These are phyloP conservation scores for Neopestalotiopsis clavispora DNA, from an alignment of 2,329 filamentous ascomycete species.

Conservation along the genomic window DNA sequence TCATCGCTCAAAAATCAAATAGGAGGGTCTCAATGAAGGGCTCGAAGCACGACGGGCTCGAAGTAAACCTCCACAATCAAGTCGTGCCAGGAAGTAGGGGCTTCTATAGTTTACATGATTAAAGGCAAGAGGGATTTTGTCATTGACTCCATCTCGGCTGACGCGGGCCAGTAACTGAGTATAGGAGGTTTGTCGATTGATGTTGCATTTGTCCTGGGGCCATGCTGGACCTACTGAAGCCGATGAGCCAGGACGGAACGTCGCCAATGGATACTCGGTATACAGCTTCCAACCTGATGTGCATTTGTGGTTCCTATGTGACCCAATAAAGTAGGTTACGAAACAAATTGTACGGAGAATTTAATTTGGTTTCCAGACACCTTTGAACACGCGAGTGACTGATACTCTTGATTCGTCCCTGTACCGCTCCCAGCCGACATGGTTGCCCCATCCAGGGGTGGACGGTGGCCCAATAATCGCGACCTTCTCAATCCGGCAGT, in stretches of 20 bases:
- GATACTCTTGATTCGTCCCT: not conserved
- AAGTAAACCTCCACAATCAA: not conserved
- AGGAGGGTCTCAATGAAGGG: no score
- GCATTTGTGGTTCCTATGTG: not conserved
- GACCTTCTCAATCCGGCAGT: constrained; percentile 5
- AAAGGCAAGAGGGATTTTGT: not conserved
- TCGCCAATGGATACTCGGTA: not conserved
- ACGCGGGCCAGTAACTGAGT: not conserved
- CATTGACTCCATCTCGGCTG: not conserved
- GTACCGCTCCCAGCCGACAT: constrained; percentile 5
- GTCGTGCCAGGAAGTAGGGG: not conserved
- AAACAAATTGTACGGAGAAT: not conserved
- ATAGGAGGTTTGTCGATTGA: not conserved
- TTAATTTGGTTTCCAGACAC: not conserved
- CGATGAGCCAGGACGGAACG: not conserved
- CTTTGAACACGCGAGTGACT: not conserved
- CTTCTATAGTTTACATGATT: not conserved
- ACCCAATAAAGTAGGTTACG: constrained; percentile 2
- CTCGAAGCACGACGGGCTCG: not conserved
- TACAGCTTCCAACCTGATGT: not conserved
- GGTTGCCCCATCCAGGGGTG: constrained; percentile 6
- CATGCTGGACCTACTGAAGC: not conserved
- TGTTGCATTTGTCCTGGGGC: constrained; percentile 1
- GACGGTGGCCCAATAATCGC: not conserved
- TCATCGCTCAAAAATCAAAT: not conserved